phyloP scores from a whole-genome alignment of 2,329 filamentous ascomycete species.

The Eutypella sp. region DNA sequence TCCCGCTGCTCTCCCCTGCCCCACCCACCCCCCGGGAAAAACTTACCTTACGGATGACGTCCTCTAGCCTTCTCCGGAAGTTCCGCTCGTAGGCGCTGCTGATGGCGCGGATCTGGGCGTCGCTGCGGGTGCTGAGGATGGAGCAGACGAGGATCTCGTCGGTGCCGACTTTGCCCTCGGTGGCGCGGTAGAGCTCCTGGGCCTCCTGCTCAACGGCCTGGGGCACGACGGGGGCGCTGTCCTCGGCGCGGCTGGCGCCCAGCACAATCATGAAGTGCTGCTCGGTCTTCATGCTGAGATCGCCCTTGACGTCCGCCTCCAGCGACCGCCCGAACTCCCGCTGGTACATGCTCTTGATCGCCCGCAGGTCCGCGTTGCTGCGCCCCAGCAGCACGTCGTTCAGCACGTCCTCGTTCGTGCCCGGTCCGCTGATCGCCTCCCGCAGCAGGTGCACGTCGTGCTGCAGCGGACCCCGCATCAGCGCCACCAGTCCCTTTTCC shows the following conservation, averaged over 20 bases:
- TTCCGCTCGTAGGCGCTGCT: slow-evolving; percentile 67
- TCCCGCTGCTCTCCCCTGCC: too few species aligned
- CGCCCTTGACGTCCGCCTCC: slow-evolving; percentile 67
- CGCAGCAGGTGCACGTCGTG: slow-evolving; percentile 69
- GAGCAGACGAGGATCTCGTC: slow-evolving; percentile 74
- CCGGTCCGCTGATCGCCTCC: slow-evolving; percentile 69
- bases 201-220: slow-evolving; percentile 72
- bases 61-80: slow-evolving; percentile 66
- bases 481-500: slow-evolving; percentile 65
- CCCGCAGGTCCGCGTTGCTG: slow-evolving; percentile 80
- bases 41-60: slow-evolving; percentile 66
- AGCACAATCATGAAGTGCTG: slow-evolving; percentile 80
- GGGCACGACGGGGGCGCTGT: slow-evolving; percentile 67
- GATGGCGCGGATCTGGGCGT: slow-evolving; percentile 81
- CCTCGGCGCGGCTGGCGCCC: slow-evolving; percentile 68
- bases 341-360: slow-evolving; percentile 78
- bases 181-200: slow-evolving; percentile 70
- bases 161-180: slow-evolving; percentile 66
- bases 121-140: slow-evolving; percentile 69
- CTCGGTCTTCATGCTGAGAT: slow-evolving; percentile 83
- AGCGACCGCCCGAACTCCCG: slow-evolving; percentile 61
- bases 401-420: slow-evolving; percentile 80
- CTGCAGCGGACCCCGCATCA: slow-evolving; percentile 73
- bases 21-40: too few species aligned
- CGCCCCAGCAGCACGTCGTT: slow-evolving; percentile 82